phyloP scores from a whole-genome alignment of 192 early-diverging fungal genomes.

The Linderina pennispora region DNA sequence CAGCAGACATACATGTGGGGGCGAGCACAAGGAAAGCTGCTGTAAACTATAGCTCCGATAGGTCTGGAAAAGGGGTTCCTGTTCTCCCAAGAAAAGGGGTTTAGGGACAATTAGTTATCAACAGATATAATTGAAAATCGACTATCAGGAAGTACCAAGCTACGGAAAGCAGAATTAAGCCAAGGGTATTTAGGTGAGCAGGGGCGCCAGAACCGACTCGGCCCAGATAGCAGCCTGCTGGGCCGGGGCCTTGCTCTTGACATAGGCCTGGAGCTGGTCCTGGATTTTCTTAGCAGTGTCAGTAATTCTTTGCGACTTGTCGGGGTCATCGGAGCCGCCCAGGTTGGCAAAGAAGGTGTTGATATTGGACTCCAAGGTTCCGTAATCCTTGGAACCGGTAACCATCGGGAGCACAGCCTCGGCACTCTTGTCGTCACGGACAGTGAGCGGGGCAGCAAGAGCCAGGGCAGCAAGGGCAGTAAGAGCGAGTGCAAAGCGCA shows the following conservation, averaged over 20 bases:
- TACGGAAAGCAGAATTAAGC: no score
- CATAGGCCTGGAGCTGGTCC: slow-evolving; percentile 30
- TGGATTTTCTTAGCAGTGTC: slow-evolving; percentile 18
- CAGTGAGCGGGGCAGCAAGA: slow-evolving; percentile 3
- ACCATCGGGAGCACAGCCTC: slow-evolving; percentile 10
- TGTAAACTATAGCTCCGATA: no score
- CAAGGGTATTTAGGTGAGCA: slow-evolving; percentile 8
- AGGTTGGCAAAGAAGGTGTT: slow-evolving; percentile 29
- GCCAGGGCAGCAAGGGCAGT: slow-evolving; percentile 1
- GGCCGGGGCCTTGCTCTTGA: slow-evolving; percentile 16
- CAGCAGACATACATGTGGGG: no score
- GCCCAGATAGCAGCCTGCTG: slow-evolving; percentile 24
- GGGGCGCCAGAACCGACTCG: slow-evolving; percentile 16
- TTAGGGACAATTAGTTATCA: no score
- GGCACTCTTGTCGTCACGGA: slow-evolving; percentile 26
- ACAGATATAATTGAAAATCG: no score
- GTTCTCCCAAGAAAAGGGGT: no score
- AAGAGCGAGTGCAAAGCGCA: no score
- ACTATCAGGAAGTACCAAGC: no score
- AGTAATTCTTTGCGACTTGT: slow-evolving; percentile 6
- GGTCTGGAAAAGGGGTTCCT: no score
- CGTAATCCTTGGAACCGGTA: slow-evolving; percentile 20
- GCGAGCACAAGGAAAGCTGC: no score
- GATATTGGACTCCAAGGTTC: slow-evolving; percentile 21
- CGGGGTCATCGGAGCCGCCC: slow-evolving; percentile 11